Percentiles rank a stretch among this genome's conserved stretches.
phyloP scores from a whole-genome alignment of 305 asterid species.

The Euphrasia arctica region DNA sequence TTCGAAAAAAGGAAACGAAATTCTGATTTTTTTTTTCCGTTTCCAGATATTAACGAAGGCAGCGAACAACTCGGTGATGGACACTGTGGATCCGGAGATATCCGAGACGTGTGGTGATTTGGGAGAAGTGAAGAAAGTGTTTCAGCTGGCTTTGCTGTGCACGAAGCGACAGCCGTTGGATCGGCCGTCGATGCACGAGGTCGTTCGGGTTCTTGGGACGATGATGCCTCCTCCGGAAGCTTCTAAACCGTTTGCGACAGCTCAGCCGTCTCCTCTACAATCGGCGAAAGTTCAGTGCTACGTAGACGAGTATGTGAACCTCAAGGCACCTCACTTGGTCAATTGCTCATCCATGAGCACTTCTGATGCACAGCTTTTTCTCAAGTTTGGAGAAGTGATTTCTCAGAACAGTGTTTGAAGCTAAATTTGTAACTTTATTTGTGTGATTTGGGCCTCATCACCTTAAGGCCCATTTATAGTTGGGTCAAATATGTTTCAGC shows the following conservation, averaged over 20 bases:
- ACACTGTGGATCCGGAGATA: slow-evolving; percentile 75
- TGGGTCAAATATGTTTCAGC: too few relatives aligned
- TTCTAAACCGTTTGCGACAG: slow-evolving; percentile 19
- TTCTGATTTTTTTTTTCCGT: background rate
- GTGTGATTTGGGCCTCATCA: too few relatives aligned
- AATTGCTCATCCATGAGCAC: slow-evolving; percentile 78
- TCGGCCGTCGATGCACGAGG: slow-evolving; percentile 89
- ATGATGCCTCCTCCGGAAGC: slow-evolving; percentile 37
- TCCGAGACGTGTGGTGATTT: slow-evolving; percentile 78
- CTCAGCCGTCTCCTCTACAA: slow-evolving; percentile 25
- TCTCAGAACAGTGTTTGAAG: slow-evolving; percentile 31
- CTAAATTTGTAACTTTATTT: background rate
- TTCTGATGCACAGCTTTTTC: slow-evolving; percentile 63
- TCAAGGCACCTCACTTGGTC: slow-evolving; percentile 72
- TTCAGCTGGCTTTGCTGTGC: slow-evolving; percentile 91
- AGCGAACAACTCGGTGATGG: slow-evolving; percentile 84
- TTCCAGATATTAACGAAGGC: slow-evolving; percentile 71
- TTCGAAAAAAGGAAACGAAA: too few relatives aligned
- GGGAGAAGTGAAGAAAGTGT: slow-evolving; percentile 84
- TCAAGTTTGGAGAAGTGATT: slow-evolving; percentile 41
- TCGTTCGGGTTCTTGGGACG: slow-evolving; percentile 66
- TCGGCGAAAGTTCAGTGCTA: slow-evolving; percentile 52
- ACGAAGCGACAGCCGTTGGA: slow-evolving; percentile 66
- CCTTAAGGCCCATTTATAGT: too few relatives aligned
- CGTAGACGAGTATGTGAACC: slow-evolving; percentile 76